Evolutionary conservation across 805 yeast genomes (phyloP).

Genomic region (Yarrowia keelungensis): DNA sequence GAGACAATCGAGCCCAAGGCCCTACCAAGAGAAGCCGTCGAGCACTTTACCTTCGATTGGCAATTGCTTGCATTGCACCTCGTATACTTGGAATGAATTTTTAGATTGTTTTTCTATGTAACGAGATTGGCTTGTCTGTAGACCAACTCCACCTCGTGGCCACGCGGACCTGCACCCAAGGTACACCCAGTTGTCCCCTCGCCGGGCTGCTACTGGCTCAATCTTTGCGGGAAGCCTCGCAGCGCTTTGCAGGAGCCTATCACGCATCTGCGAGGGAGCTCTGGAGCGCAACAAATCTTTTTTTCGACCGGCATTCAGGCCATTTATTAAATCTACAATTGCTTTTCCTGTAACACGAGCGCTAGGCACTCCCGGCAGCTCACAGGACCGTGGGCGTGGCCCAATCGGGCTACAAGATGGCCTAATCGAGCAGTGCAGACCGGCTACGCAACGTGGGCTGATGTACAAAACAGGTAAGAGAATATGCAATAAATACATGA

Average conservation of each 20-base stretch:
- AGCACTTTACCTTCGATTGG: no score
- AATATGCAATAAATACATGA: slow-evolving; percentile 31
- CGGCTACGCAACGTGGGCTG: slow-evolving; percentile 20
- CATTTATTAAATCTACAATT: slow-evolving; percentile 4
- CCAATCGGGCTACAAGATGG: slow-evolving; percentile 6
- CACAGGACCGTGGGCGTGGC: neutral
- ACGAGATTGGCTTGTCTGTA: neutral
- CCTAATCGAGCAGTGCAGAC: slow-evolving; percentile 8
- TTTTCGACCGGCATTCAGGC: no score
- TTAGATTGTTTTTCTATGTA: neutral
- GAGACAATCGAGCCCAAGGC: neutral
- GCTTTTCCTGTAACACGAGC: slow-evolving; percentile 16
- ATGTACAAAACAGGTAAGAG: slow-evolving; percentile 21
- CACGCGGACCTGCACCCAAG: neutral
- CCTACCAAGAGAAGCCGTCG: no score
- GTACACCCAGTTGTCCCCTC: no score
- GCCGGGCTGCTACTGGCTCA: no score
- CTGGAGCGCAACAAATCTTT: no score
- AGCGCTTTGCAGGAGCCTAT: slow-evolving; percentile 6
- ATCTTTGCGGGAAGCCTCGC: neutral
- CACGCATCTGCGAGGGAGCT: neutral
- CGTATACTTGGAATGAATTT: neutral
- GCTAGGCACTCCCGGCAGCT: slow-evolving; percentile 7
- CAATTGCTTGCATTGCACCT: neutral
- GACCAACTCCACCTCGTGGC: neutral